Conservation (phyloP, 1,284 basidiomycete species). For the Pseudozyma sp. region DNA sequence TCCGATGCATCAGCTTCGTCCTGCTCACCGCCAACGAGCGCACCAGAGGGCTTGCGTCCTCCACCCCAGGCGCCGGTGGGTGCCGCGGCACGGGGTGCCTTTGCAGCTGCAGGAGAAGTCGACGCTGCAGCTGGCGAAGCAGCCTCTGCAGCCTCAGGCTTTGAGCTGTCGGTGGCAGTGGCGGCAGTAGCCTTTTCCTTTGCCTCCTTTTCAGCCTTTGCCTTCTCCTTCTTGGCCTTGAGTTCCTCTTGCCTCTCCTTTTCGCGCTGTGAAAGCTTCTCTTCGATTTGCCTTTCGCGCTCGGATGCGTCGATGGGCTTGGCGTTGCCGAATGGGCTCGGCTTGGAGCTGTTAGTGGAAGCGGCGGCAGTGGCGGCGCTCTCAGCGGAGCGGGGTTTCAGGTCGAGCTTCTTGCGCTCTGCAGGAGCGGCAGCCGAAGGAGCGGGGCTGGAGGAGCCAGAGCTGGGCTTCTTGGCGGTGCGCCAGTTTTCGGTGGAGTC, state of each 20-base stretch:
- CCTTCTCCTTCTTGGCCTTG: conserved; percentile 56
- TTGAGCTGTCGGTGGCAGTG: conserved; percentile 9
- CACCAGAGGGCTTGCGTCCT: conserved; percentile 59
- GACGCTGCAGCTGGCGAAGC: conserved; percentile 24
- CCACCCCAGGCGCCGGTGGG: conserved; percentile 59
- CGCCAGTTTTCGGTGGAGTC: conserved; percentile 55
- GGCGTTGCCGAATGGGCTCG: conserved; percentile 86
- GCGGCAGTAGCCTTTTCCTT: conserved; percentile 26
- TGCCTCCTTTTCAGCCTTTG: conserved; percentile 52
- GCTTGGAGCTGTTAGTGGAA: conserved; percentile 73
- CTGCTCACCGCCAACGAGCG: conserved; percentile 41
- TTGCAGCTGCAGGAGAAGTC: conserved; percentile 21
- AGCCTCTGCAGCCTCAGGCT: conserved; percentile 8
- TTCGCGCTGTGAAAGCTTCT: conserved; percentile 68
- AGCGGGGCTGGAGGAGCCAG: conserved; percentile 42
- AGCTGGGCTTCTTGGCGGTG: conserved; percentile 35
- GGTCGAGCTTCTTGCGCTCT: conserved; percentile 66
- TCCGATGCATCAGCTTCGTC: conserved; percentile 8
- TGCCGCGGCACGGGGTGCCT: conserved; percentile 38
- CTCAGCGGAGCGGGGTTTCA: conserved; percentile 64
- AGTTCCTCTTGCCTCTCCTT: conserved; percentile 58
- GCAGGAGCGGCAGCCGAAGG: conserved; percentile 44
- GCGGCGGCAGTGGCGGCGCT: conserved; percentile 78
- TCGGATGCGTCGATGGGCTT: conserved; percentile 86
- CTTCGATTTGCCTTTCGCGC: conserved; percentile 79